Base-by-base conservation (phyloP, 495 filamentous ascomycete genomes). In the Xylaria castorea region DNA sequence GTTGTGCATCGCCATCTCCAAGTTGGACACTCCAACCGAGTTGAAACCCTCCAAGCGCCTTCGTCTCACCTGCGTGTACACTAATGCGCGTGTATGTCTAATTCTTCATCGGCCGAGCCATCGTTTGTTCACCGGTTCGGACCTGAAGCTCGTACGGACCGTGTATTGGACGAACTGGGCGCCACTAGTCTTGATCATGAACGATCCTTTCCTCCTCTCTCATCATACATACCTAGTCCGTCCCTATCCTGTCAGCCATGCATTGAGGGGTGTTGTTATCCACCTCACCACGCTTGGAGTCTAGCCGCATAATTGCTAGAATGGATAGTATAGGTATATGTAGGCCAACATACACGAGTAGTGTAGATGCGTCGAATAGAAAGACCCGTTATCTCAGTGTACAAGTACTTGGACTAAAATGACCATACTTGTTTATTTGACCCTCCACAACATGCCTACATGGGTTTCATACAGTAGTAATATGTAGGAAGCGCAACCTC, bases 51-150 rank as follows among this genome's bases (percentile, higher is more conserved):
- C 48, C 16, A 67, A 25, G 3, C 64, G 30, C 20, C 48, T 53
- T 18, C 61, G 48, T 67, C 25, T 67, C 46, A 67, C 64, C 27
- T 38, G 64, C 64, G 48, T 67, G 7, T 38, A 36, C 44, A 67
- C 44, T 53, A 48, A 38, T 67, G 64, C 18, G 40, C 32, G 30
- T 53, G 64, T 27, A 34, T 50, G 63, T 46, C 14, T 16, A 16
- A 27, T 65, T 67, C 64, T 66, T 40, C 46, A 38, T 67, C 64
- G 48, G 46, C 32, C 64, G 58, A 40, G 34, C 53, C n/a, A 32
- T 57, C 12, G 11, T 38, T 61, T 3, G 58, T 61, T 38, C 58
- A 38, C 58, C 58, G 58, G 58, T 38, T 61, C 34, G 58, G 55
- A 34, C 55, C 27, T 60, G 27, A 36, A 30, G 55, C 5, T 32